These are phyloP conservation scores for Wickerhamomyces chaumierensis DNA, from an alignment of 805 yeast genomes.

Conservation along the genomic window DNA sequence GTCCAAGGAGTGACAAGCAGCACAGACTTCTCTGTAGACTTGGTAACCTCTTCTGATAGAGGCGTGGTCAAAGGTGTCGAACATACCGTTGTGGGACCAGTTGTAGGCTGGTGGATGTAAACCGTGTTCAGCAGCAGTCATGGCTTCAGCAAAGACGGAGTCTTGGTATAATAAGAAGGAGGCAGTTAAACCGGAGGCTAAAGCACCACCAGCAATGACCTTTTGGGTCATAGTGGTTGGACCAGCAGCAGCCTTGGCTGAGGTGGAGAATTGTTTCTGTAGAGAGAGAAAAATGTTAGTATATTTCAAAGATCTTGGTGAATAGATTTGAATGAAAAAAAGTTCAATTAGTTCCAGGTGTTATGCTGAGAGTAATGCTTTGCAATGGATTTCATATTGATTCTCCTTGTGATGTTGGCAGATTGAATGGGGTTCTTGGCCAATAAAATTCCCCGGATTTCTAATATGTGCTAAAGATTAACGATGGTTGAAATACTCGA, in stretches of 20 bases:
- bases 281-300: conserved; percentile 6
- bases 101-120: conserved; percentile 87
- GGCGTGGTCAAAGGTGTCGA: conserved; percentile 85
- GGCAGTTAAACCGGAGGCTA: conserved; percentile 68
- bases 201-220: conserved; percentile 50
- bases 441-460: background rate
- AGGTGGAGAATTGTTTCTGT: conserved; percentile 22
- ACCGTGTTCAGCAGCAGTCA: conserved; percentile 99
- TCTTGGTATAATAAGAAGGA: conserved; percentile 77
- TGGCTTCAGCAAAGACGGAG: conserved; percentile 80
- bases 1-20: conserved; percentile 95
- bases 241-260: conserved; percentile 25
- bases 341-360: no score
- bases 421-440: background rate
- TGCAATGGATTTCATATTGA: no score
- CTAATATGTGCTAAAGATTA: background rate
- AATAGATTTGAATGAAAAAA: no score
- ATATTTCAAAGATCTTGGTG: background rate
- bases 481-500: no score
- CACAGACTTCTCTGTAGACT: conserved; percentile 97
- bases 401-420: background rate
- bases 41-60: conserved; percentile 98
- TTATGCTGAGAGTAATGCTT: no score
- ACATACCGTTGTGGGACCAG: conserved; percentile 93
- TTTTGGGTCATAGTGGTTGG: conserved; percentile 29